Evolutionary conservation across 106 monocot genomes (phyloP).

Genomic region (Narthecium ossifragum): DNA sequence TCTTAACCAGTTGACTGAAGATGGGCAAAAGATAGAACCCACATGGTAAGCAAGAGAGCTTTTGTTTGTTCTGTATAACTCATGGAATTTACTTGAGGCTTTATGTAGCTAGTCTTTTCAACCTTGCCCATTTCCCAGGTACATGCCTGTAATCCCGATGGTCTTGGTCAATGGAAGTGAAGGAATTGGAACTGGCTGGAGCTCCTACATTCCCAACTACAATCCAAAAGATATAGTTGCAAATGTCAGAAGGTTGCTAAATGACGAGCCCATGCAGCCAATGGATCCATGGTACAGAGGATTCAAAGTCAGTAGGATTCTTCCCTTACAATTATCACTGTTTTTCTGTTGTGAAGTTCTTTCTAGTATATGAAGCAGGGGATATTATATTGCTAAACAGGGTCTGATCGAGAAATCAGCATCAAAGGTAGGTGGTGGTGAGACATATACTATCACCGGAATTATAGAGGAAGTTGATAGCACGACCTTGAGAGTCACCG

Average conservation of each 20-base stretch:
- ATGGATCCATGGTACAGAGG: conserved; percentile 96
- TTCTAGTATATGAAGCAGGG: too few species aligned
- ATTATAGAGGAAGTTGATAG: conserved; percentile 55
- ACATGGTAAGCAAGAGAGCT: conserved; percentile 78
- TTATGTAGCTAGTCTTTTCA: too few species aligned
- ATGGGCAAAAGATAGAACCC: conserved; percentile 91
- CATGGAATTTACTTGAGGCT: too few species aligned
- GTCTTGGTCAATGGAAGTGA: conserved; percentile 97
- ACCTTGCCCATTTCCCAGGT: conserved; percentile 33
- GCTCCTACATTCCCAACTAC: conserved; percentile 88
- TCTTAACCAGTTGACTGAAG: conserved; percentile 81
- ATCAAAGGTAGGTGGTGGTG: conserved; percentile 69
- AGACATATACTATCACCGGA: conserved; percentile 77
- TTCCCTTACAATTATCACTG: not conserved
- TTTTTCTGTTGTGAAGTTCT: not conserved
- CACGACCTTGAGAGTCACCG: conserved; percentile 62
- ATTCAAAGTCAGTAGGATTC: conserved; percentile 64
- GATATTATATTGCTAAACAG: conserved; percentile 21
- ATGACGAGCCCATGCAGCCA: conserved; percentile 61
- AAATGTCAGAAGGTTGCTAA: conserved; percentile 73
- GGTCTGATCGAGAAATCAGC: conserved; percentile 66
- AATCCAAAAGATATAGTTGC: conserved; percentile 86
- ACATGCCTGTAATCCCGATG: conserved; percentile 81
- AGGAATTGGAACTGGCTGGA: conserved; percentile 99
- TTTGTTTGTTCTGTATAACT: too few species aligned